Base-by-base conservation (phyloP, 345 rosid species). In the thale cress (Arabidopsis thaliana) region DNA sequence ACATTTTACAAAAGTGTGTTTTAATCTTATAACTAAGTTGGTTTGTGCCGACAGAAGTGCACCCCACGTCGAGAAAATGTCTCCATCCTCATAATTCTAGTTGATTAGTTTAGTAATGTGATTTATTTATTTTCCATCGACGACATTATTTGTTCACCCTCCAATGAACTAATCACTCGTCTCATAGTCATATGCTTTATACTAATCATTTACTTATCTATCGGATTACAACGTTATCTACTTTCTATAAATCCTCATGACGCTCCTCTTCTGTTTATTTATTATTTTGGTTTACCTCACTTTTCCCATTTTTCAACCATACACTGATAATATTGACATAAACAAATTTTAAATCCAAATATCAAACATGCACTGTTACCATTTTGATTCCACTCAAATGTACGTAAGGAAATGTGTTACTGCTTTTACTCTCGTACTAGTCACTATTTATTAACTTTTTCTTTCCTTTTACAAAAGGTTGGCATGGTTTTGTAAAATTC, bases 201-300 rank as follows among this genome's bases (percentile, higher is more conserved):
- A 16, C 12, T 69, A 61, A 69, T 53, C 56, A 53, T 24, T 11
- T 3, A 58, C 72, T 52, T 69, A 7, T 45, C 65, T 55, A 69
- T 69, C 45, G 24, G 75, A 70, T 63, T 11, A 69, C 75, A 37
- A 77, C 66, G 65, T 20, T 44, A 69, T 63, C 80, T 25, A 76
- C 71, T 69, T 76, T 69, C 24, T 41, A 51, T 33, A 62, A 33
- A 36, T 77, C 66, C 52, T 77, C 80, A 55, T 48, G 71, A 77
- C 75, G 80, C 80, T 77, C 80, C 80, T 56, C 80, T 55, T 3
- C 37, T 62, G 33, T 63, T 76, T 69, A 33, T 53, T 41, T 38
- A 70, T 55, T 61, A 25, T 62, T 69, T 53, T 38, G 33, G 37
- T 40, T 62, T 10, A 68, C 23, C 14, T 42, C 61, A 67, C 74